Conservation (phyloP, 2,329 filamentous ascomycete genomes). For the Chaetomiaceae sp. region DNA sequence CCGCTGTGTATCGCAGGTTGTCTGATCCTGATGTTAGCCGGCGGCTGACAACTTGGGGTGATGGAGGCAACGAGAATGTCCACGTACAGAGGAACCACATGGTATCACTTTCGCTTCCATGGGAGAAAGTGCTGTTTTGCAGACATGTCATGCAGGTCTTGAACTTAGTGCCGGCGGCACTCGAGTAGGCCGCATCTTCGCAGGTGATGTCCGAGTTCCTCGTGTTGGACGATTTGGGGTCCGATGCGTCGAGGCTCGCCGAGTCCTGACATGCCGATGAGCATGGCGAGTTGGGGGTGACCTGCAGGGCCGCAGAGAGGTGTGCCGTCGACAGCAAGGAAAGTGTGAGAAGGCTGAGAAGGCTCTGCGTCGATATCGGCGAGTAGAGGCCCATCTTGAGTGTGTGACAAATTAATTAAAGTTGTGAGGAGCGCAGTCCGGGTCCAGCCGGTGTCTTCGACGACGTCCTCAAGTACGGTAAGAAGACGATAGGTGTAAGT, state of each 20-base stretch:
- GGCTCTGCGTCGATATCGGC: neutral
- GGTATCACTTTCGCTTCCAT: slow-evolving; percentile 46
- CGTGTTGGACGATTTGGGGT: slow-evolving; percentile 42
- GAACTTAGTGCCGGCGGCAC: slow-evolving; percentile 39
- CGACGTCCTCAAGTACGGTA: neutral
- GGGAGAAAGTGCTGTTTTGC: slow-evolving; percentile 43
- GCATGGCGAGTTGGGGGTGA: slow-evolving; percentile 50
- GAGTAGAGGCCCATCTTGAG: slow-evolving; percentile 12
- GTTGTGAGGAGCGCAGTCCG: neutral
- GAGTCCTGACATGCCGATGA: slow-evolving; percentile 43
- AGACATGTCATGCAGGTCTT: slow-evolving; percentile 47
- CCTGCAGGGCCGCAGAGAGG: slow-evolving; percentile 39
- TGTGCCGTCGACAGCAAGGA: slow-evolving; percentile 23
- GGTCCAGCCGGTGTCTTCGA: slow-evolving; percentile 12
- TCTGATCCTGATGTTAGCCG: slow-evolving; percentile 32
- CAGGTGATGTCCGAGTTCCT: slow-evolving; percentile 42
- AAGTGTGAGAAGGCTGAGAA: slow-evolving; percentile 13
- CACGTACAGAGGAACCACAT: slow-evolving; percentile 51
- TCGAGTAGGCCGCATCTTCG: slow-evolving; percentile 38
- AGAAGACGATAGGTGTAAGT: neutral
- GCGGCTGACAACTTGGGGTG: neutral
- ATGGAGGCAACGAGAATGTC: neutral
- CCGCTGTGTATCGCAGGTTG: slow-evolving; percentile 47
- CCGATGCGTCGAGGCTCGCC: slow-evolving; percentile 35
- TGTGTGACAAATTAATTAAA: neutral